These are phyloP conservation scores for Chloris gayana DNA, from an alignment of 176 grass and related monocot genomes.

Conservation along the genomic window DNA sequence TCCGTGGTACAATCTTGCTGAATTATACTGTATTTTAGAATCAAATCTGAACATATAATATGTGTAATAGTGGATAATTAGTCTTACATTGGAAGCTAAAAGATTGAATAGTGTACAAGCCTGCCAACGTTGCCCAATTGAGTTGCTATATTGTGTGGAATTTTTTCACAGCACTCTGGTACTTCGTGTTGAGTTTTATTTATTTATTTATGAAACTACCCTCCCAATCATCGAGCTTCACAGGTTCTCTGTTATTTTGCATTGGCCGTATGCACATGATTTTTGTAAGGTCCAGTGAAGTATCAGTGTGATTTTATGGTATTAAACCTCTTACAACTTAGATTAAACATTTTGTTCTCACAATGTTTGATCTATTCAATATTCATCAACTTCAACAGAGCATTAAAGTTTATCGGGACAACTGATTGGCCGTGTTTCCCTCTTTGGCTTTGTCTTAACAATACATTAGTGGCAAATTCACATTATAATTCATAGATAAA, in stretches of 20 bases:
- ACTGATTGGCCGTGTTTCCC: not conserved
- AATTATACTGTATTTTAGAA: not conserved
- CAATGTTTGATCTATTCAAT: not conserved
- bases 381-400: not conserved
- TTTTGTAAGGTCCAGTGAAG: not conserved
- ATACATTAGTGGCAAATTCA: not conserved
- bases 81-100: not conserved
- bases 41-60: not conserved
- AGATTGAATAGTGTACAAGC: not conserved
- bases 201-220: slow-evolving; percentile 23
- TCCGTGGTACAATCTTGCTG: not conserved
- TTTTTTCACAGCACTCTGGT: not conserved
- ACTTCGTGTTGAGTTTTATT: not conserved
- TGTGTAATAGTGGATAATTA: not conserved
- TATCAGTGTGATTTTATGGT: not conserved
- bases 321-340: not conserved
- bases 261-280: not conserved
- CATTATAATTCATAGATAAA: slow-evolving; percentile 9
- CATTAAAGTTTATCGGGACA: not conserved
- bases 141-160: not conserved
- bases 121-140: not conserved
- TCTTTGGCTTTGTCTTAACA: slow-evolving; percentile 13
- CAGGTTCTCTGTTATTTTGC: not conserved
- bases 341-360: not conserved
- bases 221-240: not conserved